Evolutionary conservation across 2,329 filamentous ascomycete genomes (phyloP).

Genomic region (Cercospora sp.): DNA sequence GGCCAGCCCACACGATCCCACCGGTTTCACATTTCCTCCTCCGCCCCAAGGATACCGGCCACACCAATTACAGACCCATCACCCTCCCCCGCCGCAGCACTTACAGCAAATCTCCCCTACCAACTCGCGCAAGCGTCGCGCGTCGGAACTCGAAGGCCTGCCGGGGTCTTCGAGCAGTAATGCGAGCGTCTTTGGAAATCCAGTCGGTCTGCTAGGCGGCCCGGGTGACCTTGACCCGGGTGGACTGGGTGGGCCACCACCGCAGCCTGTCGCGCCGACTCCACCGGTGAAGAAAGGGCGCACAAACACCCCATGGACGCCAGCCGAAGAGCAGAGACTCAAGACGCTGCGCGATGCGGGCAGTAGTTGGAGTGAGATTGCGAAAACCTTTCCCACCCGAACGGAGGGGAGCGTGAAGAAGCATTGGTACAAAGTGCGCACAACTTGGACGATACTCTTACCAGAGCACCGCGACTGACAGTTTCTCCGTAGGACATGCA

Average conservation of each 20-base stretch:
- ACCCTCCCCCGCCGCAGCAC: conserved; percentile 38
- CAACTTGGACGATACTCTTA: not conserved
- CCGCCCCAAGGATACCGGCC: conserved; percentile 31
- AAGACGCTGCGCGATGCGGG: conserved; percentile 93
- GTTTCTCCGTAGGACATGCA: conserved; percentile 78
- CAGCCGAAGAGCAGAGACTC: conserved; percentile 84
- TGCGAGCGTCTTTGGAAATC: conserved; percentile 33
- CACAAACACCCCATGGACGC: conserved; percentile 98
- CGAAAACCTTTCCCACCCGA: conserved; percentile 91
- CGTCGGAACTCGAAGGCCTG: conserved; percentile 37
- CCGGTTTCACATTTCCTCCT: conserved; percentile 33
- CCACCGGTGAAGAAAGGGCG: conserved; percentile 82
- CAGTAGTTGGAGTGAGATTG: conserved; percentile 96
- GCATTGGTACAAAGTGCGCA: conserved; percentile 92
- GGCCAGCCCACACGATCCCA: conserved; percentile 33
- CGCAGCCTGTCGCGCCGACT: conserved; percentile 39
- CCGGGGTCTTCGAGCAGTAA: conserved; percentile 37
- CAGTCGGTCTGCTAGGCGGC: conserved; percentile 31
- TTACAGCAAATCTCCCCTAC: conserved; percentile 37
- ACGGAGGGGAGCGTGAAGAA: conserved; percentile 99
- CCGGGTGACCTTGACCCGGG: conserved; percentile 21
- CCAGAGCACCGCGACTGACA: conserved; percentile 3
- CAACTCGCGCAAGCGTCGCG: conserved; percentile 40
- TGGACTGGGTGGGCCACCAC: conserved; percentile 28
- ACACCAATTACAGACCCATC: conserved; percentile 37